These are phyloP conservation scores for Bullera alba DNA, from an alignment of 768 basidiomycete species.

Conservation along the genomic window DNA sequence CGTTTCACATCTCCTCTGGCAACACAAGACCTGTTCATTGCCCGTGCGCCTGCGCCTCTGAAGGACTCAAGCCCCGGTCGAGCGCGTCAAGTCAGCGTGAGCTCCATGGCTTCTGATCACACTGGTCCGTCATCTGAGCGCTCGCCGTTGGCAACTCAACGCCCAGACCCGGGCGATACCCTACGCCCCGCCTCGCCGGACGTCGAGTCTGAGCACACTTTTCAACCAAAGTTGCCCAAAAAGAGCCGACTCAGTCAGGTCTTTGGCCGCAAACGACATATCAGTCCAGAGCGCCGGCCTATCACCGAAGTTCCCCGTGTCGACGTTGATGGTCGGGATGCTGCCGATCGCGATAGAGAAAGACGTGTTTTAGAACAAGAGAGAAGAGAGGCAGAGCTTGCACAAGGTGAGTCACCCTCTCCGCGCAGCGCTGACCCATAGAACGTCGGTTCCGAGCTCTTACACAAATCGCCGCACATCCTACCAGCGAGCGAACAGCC, in stretches of 20 bases:
- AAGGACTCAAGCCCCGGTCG: not conserved
- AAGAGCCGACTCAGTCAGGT: slow-evolving; percentile 10
- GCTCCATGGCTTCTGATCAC: not conserved
- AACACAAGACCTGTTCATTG: slow-evolving; percentile 4
- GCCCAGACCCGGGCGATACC: not conserved
- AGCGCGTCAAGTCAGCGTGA: not conserved
- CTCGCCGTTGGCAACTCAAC: not conserved
- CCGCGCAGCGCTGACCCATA: slow-evolving; percentile 7
- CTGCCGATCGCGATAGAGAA: slow-evolving; percentile 11
- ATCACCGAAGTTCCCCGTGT: not conserved
- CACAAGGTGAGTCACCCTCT: slow-evolving; percentile 22
- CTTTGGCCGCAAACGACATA: slow-evolving; percentile 12
- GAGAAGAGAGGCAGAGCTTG: slow-evolving; percentile 30
- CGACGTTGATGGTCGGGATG: slow-evolving; percentile 9
- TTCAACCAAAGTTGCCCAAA: not conserved
- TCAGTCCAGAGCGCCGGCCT: not conserved
- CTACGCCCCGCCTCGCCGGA: not conserved
- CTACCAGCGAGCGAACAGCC: slow-evolving; percentile 20
- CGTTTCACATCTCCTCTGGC: slow-evolving; percentile 8
- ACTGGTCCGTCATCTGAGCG: not conserved
- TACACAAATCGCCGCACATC: slow-evolving; percentile 37
- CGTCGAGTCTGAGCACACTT: not conserved
- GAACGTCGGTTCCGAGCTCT: slow-evolving; percentile 32
- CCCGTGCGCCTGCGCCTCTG: slow-evolving; percentile 3
- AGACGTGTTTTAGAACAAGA: slow-evolving; percentile 27